Evolutionary conservation across 768 basidiomycete genomes (phyloP), one percentile per base, ranked within the genome.

Genomic region (Boletus patriciae): DNA sequence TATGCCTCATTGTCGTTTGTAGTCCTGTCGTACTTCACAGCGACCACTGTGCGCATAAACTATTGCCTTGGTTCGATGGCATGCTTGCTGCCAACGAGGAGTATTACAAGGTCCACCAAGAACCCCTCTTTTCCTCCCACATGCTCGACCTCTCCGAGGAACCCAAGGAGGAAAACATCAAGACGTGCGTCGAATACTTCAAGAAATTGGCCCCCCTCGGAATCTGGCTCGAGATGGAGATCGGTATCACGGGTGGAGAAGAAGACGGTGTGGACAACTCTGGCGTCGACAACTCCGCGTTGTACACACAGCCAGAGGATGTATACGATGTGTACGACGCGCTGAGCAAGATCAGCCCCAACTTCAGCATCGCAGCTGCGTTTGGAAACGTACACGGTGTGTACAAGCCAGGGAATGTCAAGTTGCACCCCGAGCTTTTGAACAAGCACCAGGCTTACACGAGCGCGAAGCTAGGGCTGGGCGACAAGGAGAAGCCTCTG

Each of bases 191-290:
- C 57, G 84, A 93, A 71, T 99, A 99, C 83, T 96, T 98, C 76
- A 82, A 87, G 77, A 92, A 92, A 70, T 90, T 98, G 94, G 90
- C 91, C 3, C 85, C 88, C 59, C 74, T 98, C 69, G 89, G 91
- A 50, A 77, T 92, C 59, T 99, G 93, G 93, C 92, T 99, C 73
- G 97, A 99, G 83, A 99, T 99, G 97, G 97, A 99, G 77, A 99
- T 99, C 73, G 97, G 97, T 69, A 98, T 99, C 76, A 99, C 97
- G 49, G 97, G 97, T 69, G 97, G 97, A 66, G 97, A 99, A 75
- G 97, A 99, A 74, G 97, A 98, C 70, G 96, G 97, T 71, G 97
- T 99, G 47, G 96, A 99, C 78, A 99, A 99, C 83, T 88, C 93
- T 45, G 85, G 80, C 41, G 94, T 94, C 60, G 97, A 99, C 78